Percentiles rank a stretch among this genome's conserved stretches.
Conservation (phyloP, 495 filamentous ascomycete species). For the Lepidopterella palustris region DNA sequence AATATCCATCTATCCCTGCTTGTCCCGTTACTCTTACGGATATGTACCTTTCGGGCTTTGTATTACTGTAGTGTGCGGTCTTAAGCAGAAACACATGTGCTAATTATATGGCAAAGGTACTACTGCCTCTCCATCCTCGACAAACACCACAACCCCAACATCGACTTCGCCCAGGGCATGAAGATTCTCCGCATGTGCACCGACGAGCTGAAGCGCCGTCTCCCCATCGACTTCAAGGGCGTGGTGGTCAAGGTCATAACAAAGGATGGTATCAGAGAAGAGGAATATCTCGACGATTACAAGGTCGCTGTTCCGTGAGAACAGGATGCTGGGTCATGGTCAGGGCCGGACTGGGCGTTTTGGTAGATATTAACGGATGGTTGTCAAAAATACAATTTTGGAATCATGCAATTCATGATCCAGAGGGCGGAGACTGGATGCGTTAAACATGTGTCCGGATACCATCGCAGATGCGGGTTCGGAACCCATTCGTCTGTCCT, state of each 20-base stretch:
- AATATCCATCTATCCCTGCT: not conserved
- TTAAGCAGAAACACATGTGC: not conserved
- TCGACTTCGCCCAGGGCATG: conserved; percentile 75
- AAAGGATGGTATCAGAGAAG: conserved; percentile 78
- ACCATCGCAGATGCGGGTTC: no score
- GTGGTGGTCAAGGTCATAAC: conserved; percentile 84
- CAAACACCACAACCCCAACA: conserved; percentile 96
- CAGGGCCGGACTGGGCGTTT: not conserved
- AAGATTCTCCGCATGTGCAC: conserved; percentile 90
- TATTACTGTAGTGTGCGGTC: no score
- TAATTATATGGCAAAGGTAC: conserved; percentile 47
- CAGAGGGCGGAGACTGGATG: no score
- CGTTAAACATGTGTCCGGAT: no score
- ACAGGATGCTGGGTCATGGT: not conserved
- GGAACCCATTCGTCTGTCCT: no score
- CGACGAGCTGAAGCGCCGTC: conserved; percentile 88
- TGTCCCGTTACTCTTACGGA: no score
- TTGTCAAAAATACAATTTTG: not conserved
- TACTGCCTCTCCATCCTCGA: conserved; percentile 94
- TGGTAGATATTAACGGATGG: not conserved
- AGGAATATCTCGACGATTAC: conserved; percentile 74
- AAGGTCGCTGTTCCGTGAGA: conserved; percentile 59
- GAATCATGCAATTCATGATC: no score
- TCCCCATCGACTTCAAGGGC: conserved; percentile 98
- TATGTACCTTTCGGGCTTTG: no score